phyloP scores from a whole-genome alignment of 495 filamentous ascomycete genomes.

The Haplographium delicatum region DNA sequence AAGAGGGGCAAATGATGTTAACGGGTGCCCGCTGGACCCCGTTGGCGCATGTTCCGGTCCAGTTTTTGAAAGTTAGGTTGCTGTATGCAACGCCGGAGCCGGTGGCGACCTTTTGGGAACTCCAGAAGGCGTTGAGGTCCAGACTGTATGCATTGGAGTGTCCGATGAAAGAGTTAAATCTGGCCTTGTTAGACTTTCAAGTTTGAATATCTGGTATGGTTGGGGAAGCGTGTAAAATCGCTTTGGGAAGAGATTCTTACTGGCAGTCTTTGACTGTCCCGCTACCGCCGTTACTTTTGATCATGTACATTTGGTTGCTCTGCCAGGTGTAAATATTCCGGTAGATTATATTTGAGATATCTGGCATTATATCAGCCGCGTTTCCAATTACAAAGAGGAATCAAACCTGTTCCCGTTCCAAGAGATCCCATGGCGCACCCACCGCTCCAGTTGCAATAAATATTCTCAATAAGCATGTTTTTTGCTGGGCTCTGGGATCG shows the following conservation, averaged over 20 bases:
- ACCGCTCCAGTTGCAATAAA: slow-evolving; percentile 54
- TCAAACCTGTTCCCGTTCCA: slow-evolving; percentile 23
- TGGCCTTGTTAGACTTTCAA: neutral
- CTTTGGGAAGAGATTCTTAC: too few relatives aligned
- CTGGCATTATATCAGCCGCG: slow-evolving; percentile 4
- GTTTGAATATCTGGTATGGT: neutral
- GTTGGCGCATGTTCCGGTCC: slow-evolving; percentile 50
- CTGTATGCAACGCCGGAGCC: slow-evolving; percentile 46
- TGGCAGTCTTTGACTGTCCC: slow-evolving; percentile 43
- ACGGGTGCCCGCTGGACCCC: slow-evolving; percentile 47
- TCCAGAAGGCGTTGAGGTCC: slow-evolving; percentile 42
- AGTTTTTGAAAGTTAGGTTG: slow-evolving; percentile 50
- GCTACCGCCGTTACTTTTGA: slow-evolving; percentile 48
- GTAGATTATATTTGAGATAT: slow-evolving; percentile 43
- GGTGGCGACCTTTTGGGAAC: neutral
- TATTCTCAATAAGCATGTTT: slow-evolving; percentile 50
- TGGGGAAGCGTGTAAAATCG: too few relatives aligned
- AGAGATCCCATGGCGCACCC: slow-evolving; percentile 51
- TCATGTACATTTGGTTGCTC: slow-evolving; percentile 59
- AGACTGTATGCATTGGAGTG: slow-evolving; percentile 39
- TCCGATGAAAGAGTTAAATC: slow-evolving; percentile 55
- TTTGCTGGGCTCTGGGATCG: slow-evolving; percentile 33
- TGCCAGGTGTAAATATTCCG: slow-evolving; percentile 47
- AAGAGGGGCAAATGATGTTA: slow-evolving; percentile 29
- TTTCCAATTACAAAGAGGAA: neutral